A percentile compares a stretch with the other conserved stretches of the same genome.
Evolutionary conservation across 2,329 filamentous ascomycete species (phyloP).

Genomic region (Sclerotinia nivalis): DNA sequence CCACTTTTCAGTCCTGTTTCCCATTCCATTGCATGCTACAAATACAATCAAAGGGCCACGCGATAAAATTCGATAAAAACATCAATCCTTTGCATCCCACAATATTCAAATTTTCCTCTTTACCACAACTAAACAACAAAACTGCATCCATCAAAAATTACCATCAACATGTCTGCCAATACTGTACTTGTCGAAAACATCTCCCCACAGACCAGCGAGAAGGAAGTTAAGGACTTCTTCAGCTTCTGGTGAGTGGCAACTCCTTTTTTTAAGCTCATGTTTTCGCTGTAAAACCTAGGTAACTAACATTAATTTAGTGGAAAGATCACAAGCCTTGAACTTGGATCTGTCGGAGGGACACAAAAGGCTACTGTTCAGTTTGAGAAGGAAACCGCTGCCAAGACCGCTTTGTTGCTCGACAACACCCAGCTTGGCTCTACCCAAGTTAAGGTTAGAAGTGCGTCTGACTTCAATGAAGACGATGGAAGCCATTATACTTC

Average conservation of each 20-base stretch:
- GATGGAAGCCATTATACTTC: slow-evolving; percentile 57
- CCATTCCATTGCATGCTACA: slow-evolving; percentile 12
- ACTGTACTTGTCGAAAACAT: slow-evolving; percentile 93
- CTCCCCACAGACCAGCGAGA: slow-evolving; percentile 75
- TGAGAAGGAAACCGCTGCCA: slow-evolving; percentile 94
- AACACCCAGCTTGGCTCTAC: slow-evolving; percentile 91
- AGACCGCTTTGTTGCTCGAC: slow-evolving; percentile 94
- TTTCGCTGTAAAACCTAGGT: not conserved
- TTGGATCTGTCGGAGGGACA: slow-evolving; percentile 65
- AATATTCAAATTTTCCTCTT: not conserved
- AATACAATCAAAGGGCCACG: slow-evolving; percentile 16
- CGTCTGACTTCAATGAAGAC: slow-evolving; percentile 61
- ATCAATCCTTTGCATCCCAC: not conserved
- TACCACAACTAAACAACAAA: not conserved
- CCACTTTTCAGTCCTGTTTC: slow-evolving; percentile 15
- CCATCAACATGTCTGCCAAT: slow-evolving; percentile 38
- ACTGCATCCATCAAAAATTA: not conserved
- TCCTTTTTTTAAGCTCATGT: not conserved
- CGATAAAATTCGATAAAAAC: slow-evolving; percentile 1
- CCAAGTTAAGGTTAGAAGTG: slow-evolving; percentile 73
- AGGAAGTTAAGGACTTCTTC: slow-evolving; percentile 96
- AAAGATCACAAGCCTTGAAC: slow-evolving; percentile 83
- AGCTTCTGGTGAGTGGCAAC: slow-evolving; percentile 75
- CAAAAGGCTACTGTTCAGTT: slow-evolving; percentile 93
- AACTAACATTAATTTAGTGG: slow-evolving; percentile 57